These are phyloP conservation scores for Candida taoyuanica DNA, from an alignment of 805 yeast genomes.

Conservation along the genomic window DNA sequence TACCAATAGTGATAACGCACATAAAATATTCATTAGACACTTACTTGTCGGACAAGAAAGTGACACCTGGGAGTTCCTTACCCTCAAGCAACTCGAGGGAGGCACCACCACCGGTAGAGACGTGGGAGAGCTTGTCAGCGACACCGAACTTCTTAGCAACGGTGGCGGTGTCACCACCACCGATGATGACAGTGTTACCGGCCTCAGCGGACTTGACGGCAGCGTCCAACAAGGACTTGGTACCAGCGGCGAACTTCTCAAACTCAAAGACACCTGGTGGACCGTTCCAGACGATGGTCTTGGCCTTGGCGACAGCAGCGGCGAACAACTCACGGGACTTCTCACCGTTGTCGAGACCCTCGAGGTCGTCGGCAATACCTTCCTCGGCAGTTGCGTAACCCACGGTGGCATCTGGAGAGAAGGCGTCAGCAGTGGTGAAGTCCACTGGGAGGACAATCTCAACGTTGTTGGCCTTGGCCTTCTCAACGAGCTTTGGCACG, in stretches of 20 bases:
- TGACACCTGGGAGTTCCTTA: slow-evolving; percentile 97
- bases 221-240: slow-evolving; percentile 85
- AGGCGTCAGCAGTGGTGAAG: slow-evolving; percentile 92
- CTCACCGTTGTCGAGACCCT: slow-evolving; percentile 96
- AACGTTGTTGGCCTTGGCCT: slow-evolving; percentile 95
- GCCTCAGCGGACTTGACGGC: slow-evolving; percentile 79
- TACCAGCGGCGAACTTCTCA: slow-evolving; percentile 86
- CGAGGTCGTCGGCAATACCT: slow-evolving; percentile 94
- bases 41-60: slow-evolving; percentile 76
- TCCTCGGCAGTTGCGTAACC: slow-evolving; percentile 80
- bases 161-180: slow-evolving; percentile 99
- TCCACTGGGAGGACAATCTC: slow-evolving; percentile 93
- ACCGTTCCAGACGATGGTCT: slow-evolving; percentile 99
- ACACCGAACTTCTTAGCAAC: slow-evolving; percentile 98
- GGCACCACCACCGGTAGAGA: slow-evolving; percentile 99
- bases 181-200: slow-evolving; percentile 91
- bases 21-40: background rate
- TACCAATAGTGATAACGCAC: background rate
- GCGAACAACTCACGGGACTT: slow-evolving; percentile 76
- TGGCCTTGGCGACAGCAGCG: slow-evolving; percentile 82
- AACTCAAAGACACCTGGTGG: slow-evolving; percentile 99
- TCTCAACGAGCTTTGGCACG: slow-evolving; percentile 85
- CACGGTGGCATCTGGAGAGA: slow-evolving; percentile 84
- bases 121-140: slow-evolving; percentile 94
- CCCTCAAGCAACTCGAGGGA: slow-evolving; percentile 98